Conservation (phyloP, 192 early-diverging fungal genomes). For the Backusella luteola region DNA sequence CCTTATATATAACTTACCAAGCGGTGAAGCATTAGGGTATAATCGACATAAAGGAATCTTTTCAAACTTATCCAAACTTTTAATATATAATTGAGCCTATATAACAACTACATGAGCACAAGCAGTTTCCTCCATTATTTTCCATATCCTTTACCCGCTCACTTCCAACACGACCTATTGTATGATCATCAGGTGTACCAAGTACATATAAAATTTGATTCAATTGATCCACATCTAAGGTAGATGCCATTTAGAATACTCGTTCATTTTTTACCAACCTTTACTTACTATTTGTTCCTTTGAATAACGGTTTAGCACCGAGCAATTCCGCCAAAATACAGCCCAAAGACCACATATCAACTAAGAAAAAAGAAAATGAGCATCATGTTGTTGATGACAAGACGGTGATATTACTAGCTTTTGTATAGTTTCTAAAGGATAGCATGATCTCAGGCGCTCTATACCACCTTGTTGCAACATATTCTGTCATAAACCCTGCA, state of each 20-base stretch:
- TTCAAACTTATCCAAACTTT: conserved; percentile 80
- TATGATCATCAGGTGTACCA: conserved; percentile 88
- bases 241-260: not conserved
- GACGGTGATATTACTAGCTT: conserved; percentile 57
- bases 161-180: conserved; percentile 78
- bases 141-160: conserved; percentile 59
- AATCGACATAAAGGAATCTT: conserved; percentile 74
- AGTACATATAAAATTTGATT: conserved; percentile 92
- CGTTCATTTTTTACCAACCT: too few species aligned
- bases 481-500: conserved; percentile 99
- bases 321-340: conserved; percentile 99
- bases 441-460: conserved; percentile 97
- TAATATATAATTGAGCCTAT: conserved; percentile 85
- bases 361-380: conserved; percentile 14
- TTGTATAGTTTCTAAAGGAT: conserved; percentile 85
- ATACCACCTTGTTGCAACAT: conserved; percentile 99
- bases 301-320: conserved; percentile 90
- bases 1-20: conserved; percentile 54
- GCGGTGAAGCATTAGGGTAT: conserved; percentile 81
- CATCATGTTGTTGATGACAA: not conserved
- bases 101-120: not conserved
- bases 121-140: not conserved
- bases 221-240: conserved; percentile 83
- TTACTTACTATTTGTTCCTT: conserved; percentile 80
- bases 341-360: conserved; percentile 98